Conservation (phyloP, 768 basidiomycete species). For the Leccinum truebloodii region DNA sequence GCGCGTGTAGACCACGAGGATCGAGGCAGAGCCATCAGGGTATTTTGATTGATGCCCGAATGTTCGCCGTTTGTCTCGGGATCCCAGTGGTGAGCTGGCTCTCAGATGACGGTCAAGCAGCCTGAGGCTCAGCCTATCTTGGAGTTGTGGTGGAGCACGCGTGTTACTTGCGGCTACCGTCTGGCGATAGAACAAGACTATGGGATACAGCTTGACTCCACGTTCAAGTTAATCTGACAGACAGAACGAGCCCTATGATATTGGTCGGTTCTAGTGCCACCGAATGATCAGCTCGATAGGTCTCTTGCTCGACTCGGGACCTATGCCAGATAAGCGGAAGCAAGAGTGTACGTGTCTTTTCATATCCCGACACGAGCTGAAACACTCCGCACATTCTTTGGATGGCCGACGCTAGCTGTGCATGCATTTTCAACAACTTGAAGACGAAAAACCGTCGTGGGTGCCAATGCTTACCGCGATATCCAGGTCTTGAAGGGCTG, state of each 20-base stretch:
- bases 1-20: conserved; percentile 21
- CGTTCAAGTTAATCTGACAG: not conserved
- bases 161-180: not conserved
- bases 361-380: conserved; percentile 16
- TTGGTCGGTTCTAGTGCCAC: not conserved
- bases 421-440: not conserved
- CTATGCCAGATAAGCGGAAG: not conserved
- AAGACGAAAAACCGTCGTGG: not conserved
- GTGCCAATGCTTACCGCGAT: not conserved
- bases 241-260: not conserved
- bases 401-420: conserved; percentile 6
- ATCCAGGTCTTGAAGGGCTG: not conserved
- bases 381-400: conserved; percentile 7
- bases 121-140: not conserved
- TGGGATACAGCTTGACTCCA: not conserved
- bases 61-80: conserved; percentile 1
- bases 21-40: not conserved
- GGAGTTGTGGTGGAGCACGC: not conserved
- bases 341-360: conserved; percentile 7
- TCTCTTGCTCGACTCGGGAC: not conserved
- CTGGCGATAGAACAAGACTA: not conserved
- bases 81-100: not conserved
- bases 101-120: not conserved
- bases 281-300: not conserved
- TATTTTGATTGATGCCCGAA: conserved; percentile 1